Base-by-base conservation (phyloP, 1,284 basidiomycete species). In the Mycena sp. region DNA sequence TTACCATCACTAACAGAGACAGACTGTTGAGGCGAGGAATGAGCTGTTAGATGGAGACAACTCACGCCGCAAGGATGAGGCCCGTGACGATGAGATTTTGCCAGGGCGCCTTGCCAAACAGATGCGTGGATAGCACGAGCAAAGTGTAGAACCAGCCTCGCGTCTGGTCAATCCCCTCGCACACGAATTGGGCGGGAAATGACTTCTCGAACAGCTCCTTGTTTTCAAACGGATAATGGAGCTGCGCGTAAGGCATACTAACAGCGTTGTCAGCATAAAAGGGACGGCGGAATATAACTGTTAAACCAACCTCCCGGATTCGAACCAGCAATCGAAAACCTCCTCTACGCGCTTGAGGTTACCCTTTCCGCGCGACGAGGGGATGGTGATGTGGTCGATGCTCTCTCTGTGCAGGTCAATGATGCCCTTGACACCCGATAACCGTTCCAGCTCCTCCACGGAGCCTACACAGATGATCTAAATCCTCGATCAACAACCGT, bases 291-390 rank as follows among this genome's bases (percentile, higher is more conserved):
- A 26, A 19, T 19, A 6, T 21, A 32, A 37, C 4, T 7, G 19
- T 19, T 45, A 35, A 45, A 68, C 84, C 64, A 69, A 94, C 94
- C 93, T 95, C 79, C 98, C 98, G 7, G 97, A 99, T 82, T 99
- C 98, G 77, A 99, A 99, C 98, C 98, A 99, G 77, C 98, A 99
- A 77, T 99, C 98, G 77, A 99, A 99, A 30, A 99, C 96, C 77
- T 99, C 98, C 65, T 98, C 95, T 19, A 99, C 86, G 63, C 97
- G 90, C 77, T 87, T 94, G 44, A 99, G 81, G 21, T 81, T 78
- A 21, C 97, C 98, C 74, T 96, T 98, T 67, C 96, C 97, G 76
- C 89, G 79, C 74, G 92, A 84, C 32, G 96, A 98, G 5, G 97
- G 98, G 72, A 99, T 99, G 61, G 94, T 96, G 80, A 99, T 94